phyloP scores from a whole-genome alignment of 345 rosid species.

The Populus pruinosa region DNA sequence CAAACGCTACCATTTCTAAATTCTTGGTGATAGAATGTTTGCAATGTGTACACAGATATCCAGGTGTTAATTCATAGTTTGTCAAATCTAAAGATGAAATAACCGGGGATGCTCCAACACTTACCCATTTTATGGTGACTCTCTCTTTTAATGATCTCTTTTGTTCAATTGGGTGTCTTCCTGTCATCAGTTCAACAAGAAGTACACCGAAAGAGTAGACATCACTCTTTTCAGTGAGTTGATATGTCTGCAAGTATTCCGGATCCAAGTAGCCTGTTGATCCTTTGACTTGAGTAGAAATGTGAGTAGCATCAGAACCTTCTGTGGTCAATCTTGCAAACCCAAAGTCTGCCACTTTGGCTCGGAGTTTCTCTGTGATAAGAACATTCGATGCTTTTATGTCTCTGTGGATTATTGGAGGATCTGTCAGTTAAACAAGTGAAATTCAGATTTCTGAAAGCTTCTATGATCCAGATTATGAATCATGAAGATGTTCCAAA shows the following conservation, averaged over 20 bases:
- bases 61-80: too few species aligned
- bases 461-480: background rate
- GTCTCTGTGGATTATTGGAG: constrained; percentile 87
- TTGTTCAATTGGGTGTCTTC: constrained; percentile 69
- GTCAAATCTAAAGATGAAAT: too few species aligned
- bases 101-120: background rate
- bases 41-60: too few species aligned
- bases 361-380: constrained; percentile 75
- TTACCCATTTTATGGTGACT: constrained; percentile 69
- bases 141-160: constrained; percentile 46
- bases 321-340: constrained; percentile 63
- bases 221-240: constrained; percentile 76
- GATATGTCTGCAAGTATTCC: constrained; percentile 72
- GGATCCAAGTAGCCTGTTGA: constrained; percentile 80
- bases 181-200: constrained; percentile 69
- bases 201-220: constrained; percentile 85
- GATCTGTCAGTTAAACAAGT: constrained; percentile 47
- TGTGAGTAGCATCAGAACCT: constrained; percentile 59
- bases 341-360: constrained; percentile 91
- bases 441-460: constrained; percentile 16
- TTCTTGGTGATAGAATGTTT: too few species aligned
- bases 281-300: constrained; percentile 83
- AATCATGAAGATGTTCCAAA: background rate
- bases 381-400: constrained; percentile 78
- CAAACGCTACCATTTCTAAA: too few species aligned